Base-by-base conservation (phyloP, 352 stramenopile species). In the Phytophthora litchii region DNA sequence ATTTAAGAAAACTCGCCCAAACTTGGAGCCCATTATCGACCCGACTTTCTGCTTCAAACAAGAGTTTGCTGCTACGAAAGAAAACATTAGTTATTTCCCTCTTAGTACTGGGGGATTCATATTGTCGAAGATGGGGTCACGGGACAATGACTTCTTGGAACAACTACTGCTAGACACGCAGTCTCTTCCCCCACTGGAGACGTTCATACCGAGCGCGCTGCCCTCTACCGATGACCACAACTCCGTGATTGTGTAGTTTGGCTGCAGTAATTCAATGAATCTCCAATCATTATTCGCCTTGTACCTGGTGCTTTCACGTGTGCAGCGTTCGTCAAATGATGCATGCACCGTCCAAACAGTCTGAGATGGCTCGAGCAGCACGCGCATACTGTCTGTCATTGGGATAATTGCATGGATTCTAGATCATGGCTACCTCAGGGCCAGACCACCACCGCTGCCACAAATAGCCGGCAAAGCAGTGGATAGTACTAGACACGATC, bases 141-240 rank as follows among this genome's bases (percentile, higher is more conserved):
- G 36, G 12, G 59, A 67, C 10, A 67, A 50, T 44, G 59, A 63
- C 27, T 52, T 67, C 41, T 35, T 67, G 37, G 52, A 63, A 44
- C 17, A 53, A 16, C 44, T 62, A 13, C 52, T 67, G 19, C 8
- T 37, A 6, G 59, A 67, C 37, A 54, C 38, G 44, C 52, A 63
- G 32, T 20, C 59, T 19, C 27, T 62, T 6, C 51, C 59, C 1
- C 42, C 44, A 4, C 35, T 67, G 8, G 59, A 67, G 20, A 42
- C 35, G 20, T 62, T 62, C 36, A n/a, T 52, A 34, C 27, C 36
- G 6, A 19, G 27, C 7, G n/a, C 20, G 4, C 54, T 20, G 34
- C 11, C 12, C 21, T 31, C n/a, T 12, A 48, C 7, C 19, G 48
- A 54, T 8, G 48, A 53, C 32, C 43, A 19, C 14, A 41, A 17